Percentiles rank a stretch among this genome's conserved stretches.
These are phyloP conservation scores for Xerocomellus dryophilus DNA, from an alignment of 768 basidiomycete genomes.

Conservation along the genomic window DNA sequence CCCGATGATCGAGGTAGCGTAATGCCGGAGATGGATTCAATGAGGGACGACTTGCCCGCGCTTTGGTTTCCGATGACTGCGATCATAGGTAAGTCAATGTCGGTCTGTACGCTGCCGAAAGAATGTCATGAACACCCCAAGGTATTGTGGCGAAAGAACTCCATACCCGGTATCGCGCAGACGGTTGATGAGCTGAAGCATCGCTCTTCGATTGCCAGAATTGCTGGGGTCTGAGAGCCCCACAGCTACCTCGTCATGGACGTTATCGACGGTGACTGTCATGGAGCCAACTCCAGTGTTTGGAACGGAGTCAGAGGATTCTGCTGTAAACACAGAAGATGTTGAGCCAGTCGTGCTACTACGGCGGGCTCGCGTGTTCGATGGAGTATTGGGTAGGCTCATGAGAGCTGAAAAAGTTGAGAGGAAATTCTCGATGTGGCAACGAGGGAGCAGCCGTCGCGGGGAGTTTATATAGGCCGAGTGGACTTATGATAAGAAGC, in stretches of 20 bases:
- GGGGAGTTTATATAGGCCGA: conserved; percentile 12
- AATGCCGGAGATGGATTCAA: conserved; percentile 73
- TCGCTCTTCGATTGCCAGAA: conserved; percentile 41
- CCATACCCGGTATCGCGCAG: conserved; percentile 60
- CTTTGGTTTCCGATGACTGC: conserved; percentile 72
- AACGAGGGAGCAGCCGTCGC: neutral
- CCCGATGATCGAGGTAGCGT: conserved; percentile 69
- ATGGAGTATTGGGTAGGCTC: neutral
- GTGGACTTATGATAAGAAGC: neutral
- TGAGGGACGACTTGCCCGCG: conserved; percentile 74
- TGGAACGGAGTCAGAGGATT: neutral
- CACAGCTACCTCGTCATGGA: conserved; percentile 30
- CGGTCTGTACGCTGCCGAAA: conserved; percentile 53
- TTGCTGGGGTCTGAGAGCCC: conserved; percentile 51
- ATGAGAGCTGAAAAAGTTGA: neutral
- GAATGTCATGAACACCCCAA: neutral
- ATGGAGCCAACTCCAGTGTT: neutral
- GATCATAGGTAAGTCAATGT: conserved; percentile 72
- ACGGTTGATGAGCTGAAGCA: conserved; percentile 60
- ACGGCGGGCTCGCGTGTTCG: neutral
- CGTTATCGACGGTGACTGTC: neutral
- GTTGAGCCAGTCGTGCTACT: neutral
- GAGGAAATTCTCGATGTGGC: neutral
- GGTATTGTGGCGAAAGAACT: neutral
- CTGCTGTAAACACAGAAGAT: neutral